Base-by-base conservation (phyloP, 768 basidiomycete species). In the Agaricus subrufescens region DNA sequence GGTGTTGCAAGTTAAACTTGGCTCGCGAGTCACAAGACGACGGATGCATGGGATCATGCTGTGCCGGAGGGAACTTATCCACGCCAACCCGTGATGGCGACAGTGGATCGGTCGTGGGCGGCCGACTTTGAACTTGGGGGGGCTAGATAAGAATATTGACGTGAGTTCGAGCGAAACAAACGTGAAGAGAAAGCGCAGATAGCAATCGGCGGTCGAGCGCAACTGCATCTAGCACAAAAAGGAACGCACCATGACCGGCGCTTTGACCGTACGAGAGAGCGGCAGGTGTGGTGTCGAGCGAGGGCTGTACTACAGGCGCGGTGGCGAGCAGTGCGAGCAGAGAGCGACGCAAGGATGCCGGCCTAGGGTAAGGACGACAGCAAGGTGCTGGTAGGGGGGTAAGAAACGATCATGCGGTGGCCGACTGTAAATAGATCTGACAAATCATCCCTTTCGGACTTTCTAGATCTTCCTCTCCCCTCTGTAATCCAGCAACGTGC, bases 1-100 rank as follows among this genome's bases (percentile, higher is more conserved):
- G 73, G 58, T 80, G 77, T 52, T 74, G 73, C 3, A 67, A 63
- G 56, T 74, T 56, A 50, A 50, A 37, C 44, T 50, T 50, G 55
- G 42, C 25, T 44, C 55, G 48, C 14, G 49, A 25, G 55, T 56
- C 55, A 56, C 29, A 25, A 29, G 55, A 50, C 31, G 55, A 42
- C 68, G 54, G 66, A 37, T 58, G 69, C 67, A 52, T 68, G 66
- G 62, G 67, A 65, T 58, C 66, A 39, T 60, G 61, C 29, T 61
- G 60, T 26, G 59, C 61, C 7, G 47, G 43, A 12, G 61, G 60
- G 48, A 65, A 64, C 44, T 67, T 66, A 19, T 71, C 67, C 39
- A 56, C 59, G 40, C 61, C 62, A 39, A 58, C 66, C 48, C 65
- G 53, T 30, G 56, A 37, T 38, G 44, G 37, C 25, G 47, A 50